Conservation (phyloP, 2,329 filamentous ascomycete genomes). For the Monilinia fructicola region DNA sequence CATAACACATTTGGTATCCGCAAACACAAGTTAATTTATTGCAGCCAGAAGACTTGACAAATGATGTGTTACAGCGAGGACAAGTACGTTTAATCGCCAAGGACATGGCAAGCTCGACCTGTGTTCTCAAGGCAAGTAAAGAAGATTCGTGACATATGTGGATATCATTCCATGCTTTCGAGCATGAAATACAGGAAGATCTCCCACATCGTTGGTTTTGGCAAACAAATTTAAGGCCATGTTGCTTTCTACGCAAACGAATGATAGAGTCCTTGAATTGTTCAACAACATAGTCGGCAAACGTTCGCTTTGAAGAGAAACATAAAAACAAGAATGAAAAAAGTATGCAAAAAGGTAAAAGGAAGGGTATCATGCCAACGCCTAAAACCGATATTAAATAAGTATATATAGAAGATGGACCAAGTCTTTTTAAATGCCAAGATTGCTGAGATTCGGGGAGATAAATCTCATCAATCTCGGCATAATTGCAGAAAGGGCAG, state of each 20-base stretch:
- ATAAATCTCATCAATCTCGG: slow-evolving; percentile 79
- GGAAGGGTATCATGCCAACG: slow-evolving; percentile 55
- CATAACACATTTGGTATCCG: slow-evolving; percentile 97
- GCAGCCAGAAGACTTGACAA: slow-evolving; percentile 91
- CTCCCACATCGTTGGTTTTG: slow-evolving; percentile 66
- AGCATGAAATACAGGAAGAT: slow-evolving; percentile 77
- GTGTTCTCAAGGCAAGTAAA: slow-evolving; percentile 76
- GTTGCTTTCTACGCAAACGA: slow-evolving; percentile 67
- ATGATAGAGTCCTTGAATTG: slow-evolving; percentile 61
- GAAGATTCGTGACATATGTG: slow-evolving; percentile 88
- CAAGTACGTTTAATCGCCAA: slow-evolving; percentile 94
- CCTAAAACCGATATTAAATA: slow-evolving; percentile 51
- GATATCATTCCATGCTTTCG: slow-evolving; percentile 80
- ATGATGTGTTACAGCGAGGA: slow-evolving; percentile 84
- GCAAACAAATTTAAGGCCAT: slow-evolving; percentile 77
- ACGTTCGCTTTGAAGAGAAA: slow-evolving; percentile 46
- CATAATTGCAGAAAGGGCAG: slow-evolving; percentile 90
- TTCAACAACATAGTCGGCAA: slow-evolving; percentile 45
- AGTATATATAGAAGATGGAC: slow-evolving; percentile 40
- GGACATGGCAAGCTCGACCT: slow-evolving; percentile 90
- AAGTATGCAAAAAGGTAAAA: slow-evolving; percentile 53
- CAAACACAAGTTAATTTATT: slow-evolving; percentile 96
- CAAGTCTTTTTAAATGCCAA: slow-evolving; percentile 57
- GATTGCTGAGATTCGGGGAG: slow-evolving; percentile 54
- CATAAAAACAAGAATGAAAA: slow-evolving; percentile 49